A percentile compares a stretch with the other conserved stretches of the same genome.
Evolutionary conservation across 352 stramenopile genomes (phyloP).

Genomic region (Pythium dissimile): DNA sequence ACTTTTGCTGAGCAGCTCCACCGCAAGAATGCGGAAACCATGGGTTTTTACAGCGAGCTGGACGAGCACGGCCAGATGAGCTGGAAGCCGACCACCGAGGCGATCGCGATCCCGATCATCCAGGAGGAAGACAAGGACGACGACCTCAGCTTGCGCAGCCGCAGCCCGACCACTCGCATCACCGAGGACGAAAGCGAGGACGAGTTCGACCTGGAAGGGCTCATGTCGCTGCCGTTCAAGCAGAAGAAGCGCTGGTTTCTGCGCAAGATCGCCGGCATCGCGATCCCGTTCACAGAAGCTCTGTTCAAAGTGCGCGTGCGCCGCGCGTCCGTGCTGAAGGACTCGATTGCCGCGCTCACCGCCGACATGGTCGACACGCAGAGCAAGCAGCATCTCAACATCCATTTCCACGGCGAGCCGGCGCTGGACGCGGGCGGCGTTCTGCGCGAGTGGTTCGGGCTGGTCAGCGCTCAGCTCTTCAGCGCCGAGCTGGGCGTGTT

Average conservation of each 20-base stretch:
- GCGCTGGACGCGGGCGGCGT: conserved; percentile 65
- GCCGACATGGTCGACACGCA: conserved; percentile 26
- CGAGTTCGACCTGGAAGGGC: conserved; percentile 31
- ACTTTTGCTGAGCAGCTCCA: conserved; percentile 36
- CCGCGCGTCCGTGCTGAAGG: conserved; percentile 52
- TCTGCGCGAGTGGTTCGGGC: conserved; percentile 65
- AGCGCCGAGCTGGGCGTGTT: conserved; percentile 51
- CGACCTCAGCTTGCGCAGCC: not conserved
- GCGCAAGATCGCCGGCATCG: conserved; percentile 49
- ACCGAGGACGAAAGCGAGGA: not conserved
- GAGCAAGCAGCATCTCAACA: conserved; percentile 63
- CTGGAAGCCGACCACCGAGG: conserved; percentile 25
- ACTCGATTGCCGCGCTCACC: conserved; percentile 58
- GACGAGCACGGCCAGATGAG: conserved; percentile 22
- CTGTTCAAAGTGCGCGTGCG: conserved; percentile 62
- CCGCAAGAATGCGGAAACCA: conserved; percentile 37
- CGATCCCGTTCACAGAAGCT: conserved; percentile 57
- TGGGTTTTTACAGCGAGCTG: conserved; percentile 34
- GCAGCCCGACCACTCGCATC: no score
- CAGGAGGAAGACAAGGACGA: not conserved
- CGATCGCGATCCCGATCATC: conserved; percentile 17
- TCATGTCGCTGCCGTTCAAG: conserved; percentile 40
- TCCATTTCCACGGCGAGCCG: conserved; percentile 59
- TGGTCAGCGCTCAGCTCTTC: conserved; percentile 58
- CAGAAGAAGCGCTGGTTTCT: conserved; percentile 59